phyloP scores from a whole-genome alignment of 139 green algal genomes.

The Desmodesmus armatus region DNA sequence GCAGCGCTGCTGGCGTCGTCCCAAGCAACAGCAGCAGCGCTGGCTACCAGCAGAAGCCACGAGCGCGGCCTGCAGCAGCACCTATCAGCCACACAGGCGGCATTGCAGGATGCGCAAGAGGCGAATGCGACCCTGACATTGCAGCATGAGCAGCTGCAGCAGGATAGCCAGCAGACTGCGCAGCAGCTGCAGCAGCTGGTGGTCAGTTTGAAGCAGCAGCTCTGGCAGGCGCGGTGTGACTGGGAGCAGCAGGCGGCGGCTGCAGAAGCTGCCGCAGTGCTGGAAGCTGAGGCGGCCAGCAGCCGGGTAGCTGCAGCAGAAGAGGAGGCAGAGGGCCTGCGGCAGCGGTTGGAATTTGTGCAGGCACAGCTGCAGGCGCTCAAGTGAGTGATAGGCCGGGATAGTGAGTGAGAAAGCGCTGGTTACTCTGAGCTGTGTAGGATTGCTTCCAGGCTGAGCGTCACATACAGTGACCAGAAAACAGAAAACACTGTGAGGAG shows the following conservation, averaged over 20 bases:
- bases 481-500: too few species aligned
- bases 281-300: not conserved
- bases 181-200: slow-evolving; percentile 9
- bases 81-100: not conserved
- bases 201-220: not conserved
- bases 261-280: not conserved
- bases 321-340: not conserved
- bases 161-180: not conserved
- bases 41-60: not conserved
- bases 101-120: not conserved
- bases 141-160: slow-evolving; percentile 7
- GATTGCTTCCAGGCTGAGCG: too few species aligned
- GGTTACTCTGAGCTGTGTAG: too few species aligned
- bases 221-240: slow-evolving; percentile 8
- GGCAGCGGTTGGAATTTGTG: slow-evolving; percentile 25
- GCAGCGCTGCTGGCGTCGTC: not conserved
- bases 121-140: not conserved
- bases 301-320: slow-evolving; percentile 3
- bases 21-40: not conserved
- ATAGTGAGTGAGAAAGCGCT: too few species aligned
- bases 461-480: too few species aligned
- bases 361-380: slow-evolving; percentile 16
- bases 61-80: not conserved
- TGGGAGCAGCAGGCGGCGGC: not conserved
- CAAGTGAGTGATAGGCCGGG: too few species aligned